Evolutionary conservation across 164 flowering plant species (phyloP).

Genomic region (Vitis rotundifolia): DNA sequence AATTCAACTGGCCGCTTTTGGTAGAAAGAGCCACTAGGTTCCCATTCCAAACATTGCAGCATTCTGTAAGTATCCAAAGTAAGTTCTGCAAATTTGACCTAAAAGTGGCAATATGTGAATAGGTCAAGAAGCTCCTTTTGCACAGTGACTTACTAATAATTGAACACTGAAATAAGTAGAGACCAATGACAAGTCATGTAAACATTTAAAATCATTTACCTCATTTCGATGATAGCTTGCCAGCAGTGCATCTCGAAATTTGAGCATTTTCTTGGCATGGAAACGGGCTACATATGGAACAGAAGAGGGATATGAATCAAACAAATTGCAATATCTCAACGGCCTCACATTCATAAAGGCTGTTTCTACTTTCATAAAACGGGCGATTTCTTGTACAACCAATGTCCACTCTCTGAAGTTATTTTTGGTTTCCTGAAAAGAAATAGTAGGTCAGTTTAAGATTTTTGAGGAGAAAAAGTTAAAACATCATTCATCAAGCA

Average conservation of each 20-base stretch:
- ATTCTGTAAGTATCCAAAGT: slow-evolving; percentile 90
- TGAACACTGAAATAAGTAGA: neutral
- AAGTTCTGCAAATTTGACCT: slow-evolving; percentile 94
- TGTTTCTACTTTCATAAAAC: slow-evolving; percentile 66
- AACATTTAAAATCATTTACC: slow-evolving; percentile 39
- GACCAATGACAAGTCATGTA: neutral
- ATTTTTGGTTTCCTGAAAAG: slow-evolving; percentile 54
- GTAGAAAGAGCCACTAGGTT: slow-evolving; percentile 83
- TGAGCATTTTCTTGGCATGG: slow-evolving; percentile 79
- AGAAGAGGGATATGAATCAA: slow-evolving; percentile 66
- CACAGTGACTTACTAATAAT: neutral
- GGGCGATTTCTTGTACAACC: slow-evolving; percentile 80
- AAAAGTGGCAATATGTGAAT: slow-evolving; percentile 24
- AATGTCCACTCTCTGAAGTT: slow-evolving; percentile 92
- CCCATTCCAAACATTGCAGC: slow-evolving; percentile 99
- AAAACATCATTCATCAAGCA: neutral
- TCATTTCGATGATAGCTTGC: slow-evolving; percentile 90
- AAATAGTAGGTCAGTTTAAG: neutral
- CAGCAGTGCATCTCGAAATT: slow-evolving; percentile 77
- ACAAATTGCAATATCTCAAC: slow-evolving; percentile 60
- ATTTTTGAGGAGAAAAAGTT: no score
- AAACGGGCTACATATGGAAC: slow-evolving; percentile 75
- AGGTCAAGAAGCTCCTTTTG: slow-evolving; percentile 4
- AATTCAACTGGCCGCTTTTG: slow-evolving; percentile 58
- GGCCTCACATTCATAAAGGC: slow-evolving; percentile 57